Evolutionary conservation across 2,329 filamentous ascomycete species (phyloP).

Genomic region (Calonectria hawksworthii): DNA sequence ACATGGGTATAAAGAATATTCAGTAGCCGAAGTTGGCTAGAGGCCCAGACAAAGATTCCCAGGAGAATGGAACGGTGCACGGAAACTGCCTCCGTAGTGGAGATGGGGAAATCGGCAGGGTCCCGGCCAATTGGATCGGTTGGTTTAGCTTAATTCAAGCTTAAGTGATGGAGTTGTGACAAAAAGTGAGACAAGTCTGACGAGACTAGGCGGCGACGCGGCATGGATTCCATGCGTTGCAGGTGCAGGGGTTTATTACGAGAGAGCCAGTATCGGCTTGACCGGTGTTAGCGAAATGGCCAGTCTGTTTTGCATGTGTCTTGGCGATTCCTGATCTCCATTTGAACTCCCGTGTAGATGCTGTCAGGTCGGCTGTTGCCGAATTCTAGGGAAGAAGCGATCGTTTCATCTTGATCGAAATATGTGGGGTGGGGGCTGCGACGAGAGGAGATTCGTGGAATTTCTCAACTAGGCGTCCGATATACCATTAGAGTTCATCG

Average conservation of each 20-base stretch:
- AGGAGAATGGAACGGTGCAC: background rate
- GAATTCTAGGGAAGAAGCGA: background rate
- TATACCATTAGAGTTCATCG: too few species aligned
- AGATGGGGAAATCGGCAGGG: background rate
- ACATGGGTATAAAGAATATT: background rate
- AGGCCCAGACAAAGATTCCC: background rate
- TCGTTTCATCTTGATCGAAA: constrained; percentile 5
- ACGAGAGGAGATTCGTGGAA: background rate
- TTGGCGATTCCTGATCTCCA: background rate
- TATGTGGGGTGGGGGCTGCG: background rate
- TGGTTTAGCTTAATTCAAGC: constrained; percentile 1
- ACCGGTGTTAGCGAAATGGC: background rate
- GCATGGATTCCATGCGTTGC: background rate
- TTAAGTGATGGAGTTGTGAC: background rate
- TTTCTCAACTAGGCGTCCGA: background rate
- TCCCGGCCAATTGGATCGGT: background rate
- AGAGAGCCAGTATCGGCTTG: background rate
- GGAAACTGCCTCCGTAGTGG: background rate
- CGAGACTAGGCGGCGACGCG: too few species aligned
- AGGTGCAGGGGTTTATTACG: background rate
- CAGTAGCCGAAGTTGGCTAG: background rate
- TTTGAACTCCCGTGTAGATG: background rate
- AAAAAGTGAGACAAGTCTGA: background rate
- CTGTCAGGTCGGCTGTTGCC: background rate
- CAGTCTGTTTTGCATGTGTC: background rate